Conservation (phyloP, 1,139 yeast species). For the Diutina rugosa region DNA sequence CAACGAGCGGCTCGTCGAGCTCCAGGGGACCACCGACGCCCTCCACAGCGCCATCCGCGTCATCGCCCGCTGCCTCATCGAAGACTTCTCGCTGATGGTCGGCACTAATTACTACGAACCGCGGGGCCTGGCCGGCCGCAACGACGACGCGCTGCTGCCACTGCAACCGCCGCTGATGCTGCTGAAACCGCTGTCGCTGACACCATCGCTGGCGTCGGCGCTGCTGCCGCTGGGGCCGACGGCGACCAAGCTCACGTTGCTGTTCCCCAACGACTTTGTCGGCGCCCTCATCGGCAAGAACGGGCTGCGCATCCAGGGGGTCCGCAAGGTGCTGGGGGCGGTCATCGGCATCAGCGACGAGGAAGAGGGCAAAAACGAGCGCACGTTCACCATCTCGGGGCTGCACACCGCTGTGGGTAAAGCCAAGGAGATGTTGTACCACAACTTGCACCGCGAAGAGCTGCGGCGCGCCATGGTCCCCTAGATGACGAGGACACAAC, state of each 20-base stretch:
- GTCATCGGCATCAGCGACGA: conserved; percentile 69
- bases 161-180: neutral
- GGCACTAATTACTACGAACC: conserved; percentile 61
- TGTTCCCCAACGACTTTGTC: conserved; percentile 71
- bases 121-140: conserved; percentile 10
- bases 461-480: conserved; percentile 35
- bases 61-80: conserved; percentile 55
- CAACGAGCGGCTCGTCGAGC: conserved; percentile 78
- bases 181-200: neutral
- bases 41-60: conserved; percentile 47
- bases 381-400: conserved; percentile 68
- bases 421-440: conserved; percentile 55
- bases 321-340: conserved; percentile 71
- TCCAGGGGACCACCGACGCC: conserved; percentile 67
- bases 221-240: neutral
- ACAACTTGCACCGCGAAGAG: conserved; percentile 69
- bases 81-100: conserved; percentile 47
- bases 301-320: conserved; percentile 80
- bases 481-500: neutral
- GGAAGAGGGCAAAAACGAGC: conserved; percentile 48
- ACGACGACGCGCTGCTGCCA: neutral
- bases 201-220: conserved; percentile 9
- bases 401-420: conserved; percentile 50
- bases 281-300: conserved; percentile 87
- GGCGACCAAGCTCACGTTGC: conserved; percentile 4